Percentiles rank a stretch among this genome's conserved stretches.
These are phyloP conservation scores for Diaporthe citriasiana DNA, from an alignment of 2,329 filamentous ascomycete genomes.

Conservation along the genomic window DNA sequence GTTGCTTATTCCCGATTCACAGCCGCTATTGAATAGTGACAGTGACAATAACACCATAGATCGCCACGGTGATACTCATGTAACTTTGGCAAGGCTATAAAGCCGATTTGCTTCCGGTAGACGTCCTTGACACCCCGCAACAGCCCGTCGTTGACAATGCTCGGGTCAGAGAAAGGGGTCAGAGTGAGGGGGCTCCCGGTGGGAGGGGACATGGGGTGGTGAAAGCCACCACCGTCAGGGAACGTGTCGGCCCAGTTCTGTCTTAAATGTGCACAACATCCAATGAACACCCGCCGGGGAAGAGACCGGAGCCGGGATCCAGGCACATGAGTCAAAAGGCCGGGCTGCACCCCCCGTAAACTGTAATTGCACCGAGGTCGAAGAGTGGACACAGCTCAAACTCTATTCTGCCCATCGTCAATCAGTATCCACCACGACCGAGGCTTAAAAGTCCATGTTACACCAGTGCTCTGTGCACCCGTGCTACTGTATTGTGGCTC, in stretches of 20 bases:
- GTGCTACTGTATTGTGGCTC: not conserved
- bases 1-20: slow-evolving; percentile 20
- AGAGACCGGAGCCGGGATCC: slow-evolving; percentile 14
- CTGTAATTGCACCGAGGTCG: slow-evolving; percentile 30
- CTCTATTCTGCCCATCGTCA: slow-evolving; percentile 4
- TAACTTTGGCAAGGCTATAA: slow-evolving; percentile 9
- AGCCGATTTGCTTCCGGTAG: slow-evolving; percentile 32
- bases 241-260: not conserved
- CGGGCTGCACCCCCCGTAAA: slow-evolving; percentile 23
- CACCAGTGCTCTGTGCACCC: slow-evolving; percentile 10
- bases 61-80: slow-evolving; percentile 14
- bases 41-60: slow-evolving; percentile 11
- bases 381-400: slow-evolving; percentile 29
- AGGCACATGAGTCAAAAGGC: slow-evolving; percentile 9
- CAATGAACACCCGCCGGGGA: slow-evolving; percentile 18
- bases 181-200: not conserved
- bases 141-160: not conserved
- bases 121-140: not conserved
- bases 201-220: no score
- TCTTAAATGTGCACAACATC: not conserved
- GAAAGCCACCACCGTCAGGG: slow-evolving; percentile 2
- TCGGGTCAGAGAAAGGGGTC: not conserved
- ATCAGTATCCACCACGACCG: not conserved
- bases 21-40: slow-evolving; percentile 22
- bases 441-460: not conserved